phyloP scores from a whole-genome alignment of 169 alveolate genomes.

The Amoebophrya sp. region DNA sequence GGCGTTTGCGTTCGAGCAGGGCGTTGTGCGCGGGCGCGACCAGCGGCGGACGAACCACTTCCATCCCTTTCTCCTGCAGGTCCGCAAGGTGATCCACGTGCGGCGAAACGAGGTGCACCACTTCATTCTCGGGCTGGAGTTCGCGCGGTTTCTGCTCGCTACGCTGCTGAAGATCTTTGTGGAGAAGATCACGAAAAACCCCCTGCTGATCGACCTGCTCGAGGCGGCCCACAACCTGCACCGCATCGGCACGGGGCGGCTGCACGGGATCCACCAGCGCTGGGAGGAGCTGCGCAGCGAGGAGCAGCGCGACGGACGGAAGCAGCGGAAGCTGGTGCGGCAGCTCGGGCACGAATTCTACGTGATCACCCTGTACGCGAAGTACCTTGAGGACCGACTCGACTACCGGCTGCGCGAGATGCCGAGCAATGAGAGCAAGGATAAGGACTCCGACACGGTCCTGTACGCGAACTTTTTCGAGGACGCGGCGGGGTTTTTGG shows the following conservation, averaged over 20 bases:
- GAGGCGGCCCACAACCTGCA: no score
- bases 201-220: background rate
- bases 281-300: no score
- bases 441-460: no score
- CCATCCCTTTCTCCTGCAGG: background rate
- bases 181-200: background rate
- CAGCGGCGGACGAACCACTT: no score
- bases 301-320: no score
- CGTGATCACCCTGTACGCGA: background rate
- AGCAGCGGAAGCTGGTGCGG: background rate
- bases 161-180: background rate
- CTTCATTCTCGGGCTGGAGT: background rate
- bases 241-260: no score
- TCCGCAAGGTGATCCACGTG: background rate
- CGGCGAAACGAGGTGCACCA: background rate
- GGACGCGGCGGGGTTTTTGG: background rate
- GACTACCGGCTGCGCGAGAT: background rate
- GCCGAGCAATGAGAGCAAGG: no score
- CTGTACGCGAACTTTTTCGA: background rate
- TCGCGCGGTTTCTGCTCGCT: background rate
- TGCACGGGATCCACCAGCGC: no score
- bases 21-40: no score
- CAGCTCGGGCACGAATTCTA: background rate
- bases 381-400: background rate
- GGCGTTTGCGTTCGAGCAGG: no score